Evolutionary conservation across 2,329 filamentous ascomycete genomes (phyloP).

Genomic region (Alternaria ethzedia): DNA sequence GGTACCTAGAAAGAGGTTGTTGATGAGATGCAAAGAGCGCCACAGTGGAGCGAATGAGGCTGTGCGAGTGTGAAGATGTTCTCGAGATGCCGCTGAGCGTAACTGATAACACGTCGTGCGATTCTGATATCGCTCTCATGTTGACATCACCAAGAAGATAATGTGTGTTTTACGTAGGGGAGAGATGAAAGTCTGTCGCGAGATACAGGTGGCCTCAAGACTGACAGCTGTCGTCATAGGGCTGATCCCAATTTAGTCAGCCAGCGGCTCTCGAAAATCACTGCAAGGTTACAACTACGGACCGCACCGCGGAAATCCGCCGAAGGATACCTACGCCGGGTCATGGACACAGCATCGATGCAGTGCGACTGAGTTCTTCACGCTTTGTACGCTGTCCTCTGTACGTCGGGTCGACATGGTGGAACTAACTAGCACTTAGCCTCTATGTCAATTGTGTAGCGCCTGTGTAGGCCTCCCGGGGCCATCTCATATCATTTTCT

Average conservation of each 20-base stretch:
- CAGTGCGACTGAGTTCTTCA: slow-evolving; percentile 16
- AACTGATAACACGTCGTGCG: neutral
- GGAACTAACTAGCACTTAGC: neutral
- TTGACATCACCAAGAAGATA: neutral
- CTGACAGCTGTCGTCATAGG: slow-evolving; percentile 5
- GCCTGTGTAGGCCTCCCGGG: neutral
- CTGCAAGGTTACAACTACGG: slow-evolving; percentile 4
- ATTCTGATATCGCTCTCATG: neutral
- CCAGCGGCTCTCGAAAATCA: neutral
- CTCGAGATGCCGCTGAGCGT: neutral
- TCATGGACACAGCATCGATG: slow-evolving; percentile 13
- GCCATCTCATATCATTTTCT: neutral
- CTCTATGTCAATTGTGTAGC: neutral
- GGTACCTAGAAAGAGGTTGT: neutral
- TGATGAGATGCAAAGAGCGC: slow-evolving; percentile 11
- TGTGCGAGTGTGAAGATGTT: slow-evolving; percentile 1
- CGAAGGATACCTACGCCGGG: slow-evolving; percentile 6
- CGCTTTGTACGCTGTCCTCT: slow-evolving; percentile 20
- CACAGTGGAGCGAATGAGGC: slow-evolving; percentile 11
- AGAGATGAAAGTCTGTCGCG: neutral
- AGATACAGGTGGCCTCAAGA: neutral
- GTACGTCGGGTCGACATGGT: slow-evolving; percentile 5
- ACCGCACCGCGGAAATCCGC: slow-evolving; percentile 10
- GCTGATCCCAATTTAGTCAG: slow-evolving; percentile 1
- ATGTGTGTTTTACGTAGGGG: neutral